phyloP scores from a whole-genome alignment of 2,329 filamentous ascomycete species.

The Phaeosphaeria sp. region DNA sequence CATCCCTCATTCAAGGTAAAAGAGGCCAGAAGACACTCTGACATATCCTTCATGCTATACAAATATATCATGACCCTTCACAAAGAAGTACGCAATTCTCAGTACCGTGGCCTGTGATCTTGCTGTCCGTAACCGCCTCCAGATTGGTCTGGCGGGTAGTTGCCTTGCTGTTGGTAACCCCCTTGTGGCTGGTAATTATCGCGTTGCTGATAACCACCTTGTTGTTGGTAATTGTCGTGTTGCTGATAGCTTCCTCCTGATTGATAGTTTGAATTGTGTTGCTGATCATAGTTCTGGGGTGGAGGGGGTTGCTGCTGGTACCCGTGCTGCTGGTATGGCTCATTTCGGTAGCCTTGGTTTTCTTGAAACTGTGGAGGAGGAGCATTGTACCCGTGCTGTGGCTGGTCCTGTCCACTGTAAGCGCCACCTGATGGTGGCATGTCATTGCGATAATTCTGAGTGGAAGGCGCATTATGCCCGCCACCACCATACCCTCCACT shows the following conservation, averaged over 20 bases:
- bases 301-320: constrained; percentile 1
- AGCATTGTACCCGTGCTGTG: constrained; percentile 8
- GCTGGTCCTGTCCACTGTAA: constrained; percentile 4
- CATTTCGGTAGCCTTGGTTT: constrained; percentile 11
- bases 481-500: neutral
- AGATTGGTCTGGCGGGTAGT: constrained; percentile 11
- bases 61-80: too few species aligned
- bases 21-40: too few species aligned
- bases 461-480: neutral
- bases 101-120: constrained; percentile 8
- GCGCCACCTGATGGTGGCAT: neutral
- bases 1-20: too few species aligned
- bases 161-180: constrained; percentile 7
- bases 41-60: too few species aligned
- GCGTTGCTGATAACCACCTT: neutral
- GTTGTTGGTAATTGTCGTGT: constrained; percentile 6
- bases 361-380: constrained; percentile 11
- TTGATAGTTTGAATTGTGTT: constrained; percentile 7
- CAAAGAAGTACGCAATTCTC: neutral
- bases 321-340: constrained; percentile 9
- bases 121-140: constrained; percentile 13
- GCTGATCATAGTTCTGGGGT: constrained; percentile 1
- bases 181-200: constrained; percentile 9
- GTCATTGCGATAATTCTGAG: constrained; percentile 1
- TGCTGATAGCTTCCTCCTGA: constrained; percentile 8